Conservation (phyloP, 208 protist genomes). For the Entamoeba nuttalli region DNA sequence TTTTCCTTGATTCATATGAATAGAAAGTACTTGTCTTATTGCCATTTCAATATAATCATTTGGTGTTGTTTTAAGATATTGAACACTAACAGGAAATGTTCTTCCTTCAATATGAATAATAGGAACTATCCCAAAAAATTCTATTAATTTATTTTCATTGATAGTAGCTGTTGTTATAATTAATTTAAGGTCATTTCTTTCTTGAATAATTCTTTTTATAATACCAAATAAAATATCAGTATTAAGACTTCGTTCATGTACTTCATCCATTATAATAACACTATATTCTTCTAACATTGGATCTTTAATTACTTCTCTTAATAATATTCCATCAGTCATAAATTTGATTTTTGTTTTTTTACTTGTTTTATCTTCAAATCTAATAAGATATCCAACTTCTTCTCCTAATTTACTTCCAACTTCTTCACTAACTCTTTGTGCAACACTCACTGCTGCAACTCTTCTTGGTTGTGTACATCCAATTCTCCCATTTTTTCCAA, state of each 20-base stretch:
- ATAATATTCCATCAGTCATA: constrained; percentile 95
- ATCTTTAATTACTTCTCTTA: constrained; percentile 80
- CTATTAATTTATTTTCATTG: constrained; percentile 75
- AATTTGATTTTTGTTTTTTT: constrained; percentile 71
- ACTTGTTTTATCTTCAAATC: constrained; percentile 81
- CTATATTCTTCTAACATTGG: constrained; percentile 70
- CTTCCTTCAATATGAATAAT: constrained; percentile 62
- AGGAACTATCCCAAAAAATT: constrained; percentile 70
- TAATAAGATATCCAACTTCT: constrained; percentile 80
- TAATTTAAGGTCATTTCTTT: constrained; percentile 67
- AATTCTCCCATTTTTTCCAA: constrained; percentile 56
- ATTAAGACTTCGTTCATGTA: constrained; percentile 44
- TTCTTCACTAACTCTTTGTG: constrained; percentile 53
- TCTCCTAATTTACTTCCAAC: constrained; percentile 51
- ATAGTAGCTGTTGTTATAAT: constrained; percentile 92
- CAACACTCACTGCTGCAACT: constrained; percentile 53
- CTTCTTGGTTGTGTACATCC: constrained; percentile 58
- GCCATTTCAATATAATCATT: constrained; percentile 78
- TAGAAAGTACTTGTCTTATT: constrained; percentile 41
- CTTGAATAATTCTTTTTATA: constrained; percentile 61
- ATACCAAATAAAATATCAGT: constrained; percentile 76
- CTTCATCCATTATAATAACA: constrained; percentile 96
- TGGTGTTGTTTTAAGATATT: constrained; percentile 18
- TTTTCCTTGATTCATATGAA: constrained; percentile 44
- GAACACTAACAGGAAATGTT: constrained; percentile 22